Percentiles rank a stretch among this genome's conserved stretches.
Conservation (phyloP, 441 rosid genomes). For the Brassica balearica region DNA sequence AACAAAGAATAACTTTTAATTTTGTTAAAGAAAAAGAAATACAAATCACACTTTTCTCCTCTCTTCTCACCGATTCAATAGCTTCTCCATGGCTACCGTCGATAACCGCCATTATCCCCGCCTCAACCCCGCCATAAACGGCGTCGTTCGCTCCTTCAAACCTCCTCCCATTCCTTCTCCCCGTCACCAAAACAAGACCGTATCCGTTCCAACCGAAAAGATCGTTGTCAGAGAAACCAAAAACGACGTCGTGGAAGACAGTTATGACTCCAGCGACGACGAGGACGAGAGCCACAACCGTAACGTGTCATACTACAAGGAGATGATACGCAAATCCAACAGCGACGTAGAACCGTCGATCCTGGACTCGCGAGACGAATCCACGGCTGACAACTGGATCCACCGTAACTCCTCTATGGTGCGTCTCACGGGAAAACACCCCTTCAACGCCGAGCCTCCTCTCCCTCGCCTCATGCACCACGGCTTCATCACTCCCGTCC, state of each 20-base stretch:
- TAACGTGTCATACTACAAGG: conserved; percentile 41
- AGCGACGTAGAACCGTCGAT: conserved; percentile 67
- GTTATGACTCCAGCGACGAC: conserved; percentile 56
- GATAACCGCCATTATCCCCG: conserved; percentile 74
- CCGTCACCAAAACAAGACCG: conserved; percentile 45
- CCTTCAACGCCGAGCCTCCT: conserved; percentile 79
- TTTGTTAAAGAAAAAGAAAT: background rate
- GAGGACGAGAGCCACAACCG: conserved; percentile 37
- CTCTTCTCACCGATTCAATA: conserved; percentile 29
- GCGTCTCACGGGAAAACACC: conserved; percentile 90
- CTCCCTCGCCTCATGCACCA: conserved; percentile 75
- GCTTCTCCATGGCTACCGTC: conserved; percentile 73
- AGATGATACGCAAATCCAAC: conserved; percentile 54
- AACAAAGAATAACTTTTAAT: conserved; percentile 4
- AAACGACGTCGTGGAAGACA: conserved; percentile 18
- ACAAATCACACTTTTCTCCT: conserved; percentile 30
- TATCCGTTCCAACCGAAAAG: conserved; percentile 15
- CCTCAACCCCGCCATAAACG: conserved; percentile 57
- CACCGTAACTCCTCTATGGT: conserved; percentile 73
- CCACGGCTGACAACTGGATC: conserved; percentile 73
- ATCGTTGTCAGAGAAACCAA: background rate
- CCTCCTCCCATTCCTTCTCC: conserved; percentile 47
- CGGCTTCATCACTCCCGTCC: conserved; percentile 85
- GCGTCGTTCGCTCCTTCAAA: conserved; percentile 61
- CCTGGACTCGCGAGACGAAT: conserved; percentile 63